Evolutionary conservation across 352 stramenopile species (phyloP), one percentile per base, ranked within the genome.

Genomic region (Phytophthora ramorum): DNA sequence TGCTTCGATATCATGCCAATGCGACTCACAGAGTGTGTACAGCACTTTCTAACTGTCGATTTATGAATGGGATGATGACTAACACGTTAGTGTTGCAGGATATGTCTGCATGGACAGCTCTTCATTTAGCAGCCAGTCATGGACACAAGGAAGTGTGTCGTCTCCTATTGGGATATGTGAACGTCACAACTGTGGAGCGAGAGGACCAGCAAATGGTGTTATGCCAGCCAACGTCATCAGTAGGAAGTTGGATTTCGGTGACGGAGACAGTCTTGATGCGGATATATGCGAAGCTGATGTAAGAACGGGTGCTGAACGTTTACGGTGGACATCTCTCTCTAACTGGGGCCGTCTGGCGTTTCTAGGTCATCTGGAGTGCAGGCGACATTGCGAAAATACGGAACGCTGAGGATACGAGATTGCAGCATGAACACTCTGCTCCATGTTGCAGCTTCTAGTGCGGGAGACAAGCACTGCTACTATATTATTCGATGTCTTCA

Each of bases 391-490:
- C 44, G 71, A 35, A 85, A 85, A 45, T 81, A 82, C 43, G 79
- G 76, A 1, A 85, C 75, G 5, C 38, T 87, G 22, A 63, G 75
- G 30, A 80, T 87, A 58, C 70, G 78, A 45, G 78, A 87, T 48
- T 83, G 71, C 48, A 79, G 75, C 13, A 85, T 87, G 78, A 87
- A 85, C 35, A 83, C 75, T 9, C 47, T 87, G 17, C 66, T 87
- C n/a, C 78, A 87, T 61, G 45, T 87, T 48, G 74, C 78, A 9
- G 78, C 74, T n/a, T 59, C 59, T 6, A 74, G 68, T 64, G 69
- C 71, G 38, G 67, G 58, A 16, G 71, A 79, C 35, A 71, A 75
- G 4, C 64, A 85, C 22, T 77, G 70, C 44, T 75, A 76, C 43
- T 87, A 85, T 57, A 71, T 87, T 20, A 71, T 87, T 16, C 69